phyloP scores from a whole-genome alignment of 179 eudicot species.

The Spinacia oleracea region DNA sequence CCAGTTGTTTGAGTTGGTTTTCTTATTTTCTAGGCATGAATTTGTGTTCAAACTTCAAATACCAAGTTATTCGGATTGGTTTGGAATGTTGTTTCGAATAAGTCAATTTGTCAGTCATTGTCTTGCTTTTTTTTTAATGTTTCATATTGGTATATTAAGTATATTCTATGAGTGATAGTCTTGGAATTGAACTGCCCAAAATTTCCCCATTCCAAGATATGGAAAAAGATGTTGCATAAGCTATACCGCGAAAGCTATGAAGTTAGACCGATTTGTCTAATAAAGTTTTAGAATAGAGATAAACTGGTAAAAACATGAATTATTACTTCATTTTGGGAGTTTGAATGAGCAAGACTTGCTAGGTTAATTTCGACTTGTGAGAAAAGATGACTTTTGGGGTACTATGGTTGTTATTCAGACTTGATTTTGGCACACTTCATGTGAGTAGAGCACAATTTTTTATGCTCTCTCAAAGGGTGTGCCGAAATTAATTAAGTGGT shows the following conservation, averaged over 20 bases:
- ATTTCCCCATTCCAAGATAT: background rate
- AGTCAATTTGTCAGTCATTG: constrained; percentile 11
- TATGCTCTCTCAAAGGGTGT: too few species aligned
- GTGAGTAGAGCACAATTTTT: too few species aligned
- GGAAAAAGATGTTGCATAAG: background rate
- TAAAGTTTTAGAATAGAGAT: background rate
- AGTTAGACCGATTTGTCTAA: background rate
- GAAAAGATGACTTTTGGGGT: background rate
- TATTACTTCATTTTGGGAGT: background rate
- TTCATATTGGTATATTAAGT: background rate
- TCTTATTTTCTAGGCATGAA: background rate
- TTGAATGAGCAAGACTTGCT: background rate
- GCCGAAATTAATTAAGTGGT: too few species aligned
- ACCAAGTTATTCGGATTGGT: constrained; percentile 3
- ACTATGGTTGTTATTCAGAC: too few species aligned
- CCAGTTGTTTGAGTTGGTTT: background rate
- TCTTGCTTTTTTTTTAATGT: background rate
- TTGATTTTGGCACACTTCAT: too few species aligned
- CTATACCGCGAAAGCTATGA: background rate
- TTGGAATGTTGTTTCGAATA: background rate
- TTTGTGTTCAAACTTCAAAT: background rate
- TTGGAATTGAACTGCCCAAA: background rate
- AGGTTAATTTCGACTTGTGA: background rate
- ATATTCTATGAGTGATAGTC: constrained; percentile 1
- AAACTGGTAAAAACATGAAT: background rate